A percentile compares a stretch with the other conserved stretches of the same genome.
Evolutionary conservation across 2,329 filamentous ascomycete genomes (phyloP).

Genomic region (Fusarium musae): DNA sequence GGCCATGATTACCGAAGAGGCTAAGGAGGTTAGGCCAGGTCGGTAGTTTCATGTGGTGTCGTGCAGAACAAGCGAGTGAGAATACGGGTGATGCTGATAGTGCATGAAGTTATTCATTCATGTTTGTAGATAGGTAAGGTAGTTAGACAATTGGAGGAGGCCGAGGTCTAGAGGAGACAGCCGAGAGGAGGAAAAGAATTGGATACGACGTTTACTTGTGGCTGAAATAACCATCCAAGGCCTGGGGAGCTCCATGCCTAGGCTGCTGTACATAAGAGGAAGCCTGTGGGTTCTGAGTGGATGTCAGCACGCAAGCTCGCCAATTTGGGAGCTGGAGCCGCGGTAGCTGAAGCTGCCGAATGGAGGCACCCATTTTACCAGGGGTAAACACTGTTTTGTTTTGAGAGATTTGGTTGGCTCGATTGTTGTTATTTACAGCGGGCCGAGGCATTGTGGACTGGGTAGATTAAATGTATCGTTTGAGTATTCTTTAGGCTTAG

Average conservation of each 20-base stretch:
- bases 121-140: background rate
- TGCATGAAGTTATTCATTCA: background rate
- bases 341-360: conserved; percentile 29
- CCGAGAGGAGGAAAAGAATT: background rate
- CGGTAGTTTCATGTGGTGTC: conserved; percentile 34
- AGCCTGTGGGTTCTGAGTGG: conserved; percentile 15
- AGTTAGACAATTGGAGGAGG: background rate
- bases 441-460: conserved; percentile 30
- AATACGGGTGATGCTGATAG: background rate
- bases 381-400: conserved; percentile 26
- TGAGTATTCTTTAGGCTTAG: background rate
- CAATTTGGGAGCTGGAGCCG: conserved; percentile 30
- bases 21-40: conserved; percentile 22
- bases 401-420: conserved; percentile 17
- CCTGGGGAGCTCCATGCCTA: background rate
- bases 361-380: conserved; percentile 28
- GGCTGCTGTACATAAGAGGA: conserved; percentile 22
- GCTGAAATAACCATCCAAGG: background rate
- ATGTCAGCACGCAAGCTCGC: conserved; percentile 28
- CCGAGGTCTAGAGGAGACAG: background rate
- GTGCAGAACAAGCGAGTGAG: conserved; percentile 15
- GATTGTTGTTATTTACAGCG: conserved; percentile 22
- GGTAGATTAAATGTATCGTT: conserved; percentile 9
- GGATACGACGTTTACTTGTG: background rate
- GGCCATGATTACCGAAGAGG: conserved; percentile 34